These are phyloP conservation scores for Cryptococcus sp. DNA, from an alignment of 1,284 basidiomycete species.

Conservation along the genomic window DNA sequence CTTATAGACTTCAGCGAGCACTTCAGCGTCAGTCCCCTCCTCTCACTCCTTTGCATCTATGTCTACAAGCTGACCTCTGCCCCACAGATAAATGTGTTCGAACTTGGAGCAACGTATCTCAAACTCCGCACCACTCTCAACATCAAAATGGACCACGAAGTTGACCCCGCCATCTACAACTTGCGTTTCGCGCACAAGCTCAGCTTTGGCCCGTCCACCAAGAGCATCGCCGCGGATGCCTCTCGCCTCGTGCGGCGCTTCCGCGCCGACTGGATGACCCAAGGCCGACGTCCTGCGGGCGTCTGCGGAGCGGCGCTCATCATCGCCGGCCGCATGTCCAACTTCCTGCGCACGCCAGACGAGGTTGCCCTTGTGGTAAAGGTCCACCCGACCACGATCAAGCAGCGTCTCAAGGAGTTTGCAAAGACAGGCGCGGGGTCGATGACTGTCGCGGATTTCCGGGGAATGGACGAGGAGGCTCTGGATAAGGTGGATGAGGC, in stretches of 20 bases:
- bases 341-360: slow-evolving; percentile 85
- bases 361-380: slow-evolving; percentile 99
- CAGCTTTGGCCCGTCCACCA: slow-evolving; percentile 92
- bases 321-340: slow-evolving; percentile 97
- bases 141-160: slow-evolving; percentile 65
- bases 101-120: slow-evolving; percentile 92
- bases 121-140: slow-evolving; percentile 88
- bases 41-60: neutral
- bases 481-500: slow-evolving; percentile 46
- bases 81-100: slow-evolving; percentile 89
- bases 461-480: slow-evolving; percentile 67
- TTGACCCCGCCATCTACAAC: slow-evolving; percentile 97
- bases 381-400: slow-evolving; percentile 90
- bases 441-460: slow-evolving; percentile 85
- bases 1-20: slow-evolving; percentile 96
- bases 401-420: slow-evolving; percentile 95
- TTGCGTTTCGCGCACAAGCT: slow-evolving; percentile 93
- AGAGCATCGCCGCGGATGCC: slow-evolving; percentile 88
- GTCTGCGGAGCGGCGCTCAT: slow-evolving; percentile 95
- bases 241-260: slow-evolving; percentile 91
- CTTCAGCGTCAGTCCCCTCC: slow-evolving; percentile 62
- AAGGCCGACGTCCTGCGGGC: slow-evolving; percentile 90
- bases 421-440: slow-evolving; percentile 80
- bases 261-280: slow-evolving; percentile 95
- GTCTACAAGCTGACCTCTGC: neutral